These are phyloP conservation scores for Salvia miltiorrhiza DNA, from an alignment of 257 asterid species.

Conservation along the genomic window DNA sequence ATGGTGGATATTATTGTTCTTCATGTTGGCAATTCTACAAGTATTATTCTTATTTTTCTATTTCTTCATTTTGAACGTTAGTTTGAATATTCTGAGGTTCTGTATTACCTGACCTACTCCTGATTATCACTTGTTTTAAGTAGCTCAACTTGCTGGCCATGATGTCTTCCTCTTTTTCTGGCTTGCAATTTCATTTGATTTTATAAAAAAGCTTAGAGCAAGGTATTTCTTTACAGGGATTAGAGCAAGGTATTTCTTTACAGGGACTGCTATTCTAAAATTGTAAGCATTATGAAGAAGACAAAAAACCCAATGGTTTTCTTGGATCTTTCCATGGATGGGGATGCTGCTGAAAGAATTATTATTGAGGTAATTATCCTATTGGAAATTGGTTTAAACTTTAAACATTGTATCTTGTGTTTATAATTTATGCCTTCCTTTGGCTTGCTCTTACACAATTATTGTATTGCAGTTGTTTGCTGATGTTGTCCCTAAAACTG, in stretches of 20 bases:
- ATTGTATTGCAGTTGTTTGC: constrained; percentile 72
- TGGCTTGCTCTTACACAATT: constrained; percentile 7
- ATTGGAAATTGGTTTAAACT: neutral
- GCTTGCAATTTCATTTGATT: neutral
- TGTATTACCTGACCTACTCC: neutral
- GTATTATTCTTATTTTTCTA: neutral
- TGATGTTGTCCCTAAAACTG: constrained; percentile 88
- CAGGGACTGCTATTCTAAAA: constrained; percentile 5
- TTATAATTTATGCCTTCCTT: constrained; percentile 7
- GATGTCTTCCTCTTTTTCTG: neutral
- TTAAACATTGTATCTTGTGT: neutral
- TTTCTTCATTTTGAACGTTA: neutral
- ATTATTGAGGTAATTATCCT: constrained; percentile 60
- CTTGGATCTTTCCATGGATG: constrained; percentile 76
- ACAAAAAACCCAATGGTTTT: constrained; percentile 71
- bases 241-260: constrained; percentile 3
- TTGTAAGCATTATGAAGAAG: constrained; percentile 45
- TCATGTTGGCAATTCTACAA: neutral
- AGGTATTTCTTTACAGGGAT: constrained; percentile 13
- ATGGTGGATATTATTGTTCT: neutral
- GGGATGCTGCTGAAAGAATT: constrained; percentile 60
- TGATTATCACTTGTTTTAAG: neutral
- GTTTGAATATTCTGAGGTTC: neutral
- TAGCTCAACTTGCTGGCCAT: neutral
- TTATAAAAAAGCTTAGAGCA: constrained; percentile 13